These are phyloP conservation scores for Teratosphaeria epicoccoides DNA, from an alignment of 2,329 filamentous ascomycete genomes.

Conservation along the genomic window DNA sequence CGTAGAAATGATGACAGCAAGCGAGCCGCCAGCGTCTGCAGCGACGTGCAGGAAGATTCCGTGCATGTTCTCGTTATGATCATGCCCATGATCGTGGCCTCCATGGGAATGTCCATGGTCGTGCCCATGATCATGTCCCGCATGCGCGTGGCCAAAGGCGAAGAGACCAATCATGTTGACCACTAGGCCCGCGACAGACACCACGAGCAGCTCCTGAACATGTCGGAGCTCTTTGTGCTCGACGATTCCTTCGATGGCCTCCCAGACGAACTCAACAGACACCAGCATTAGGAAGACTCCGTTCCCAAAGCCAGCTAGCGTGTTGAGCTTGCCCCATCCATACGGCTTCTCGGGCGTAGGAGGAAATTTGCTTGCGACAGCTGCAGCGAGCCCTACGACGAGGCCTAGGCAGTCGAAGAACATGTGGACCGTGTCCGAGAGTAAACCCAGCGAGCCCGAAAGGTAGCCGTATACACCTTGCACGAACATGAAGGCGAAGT, in stretches of 20 bases:
- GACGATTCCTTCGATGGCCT: conserved; percentile 77
- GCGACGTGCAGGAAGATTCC: conserved; percentile 94
- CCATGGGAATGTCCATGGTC: conserved; percentile 44
- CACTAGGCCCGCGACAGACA: conserved; percentile 73
- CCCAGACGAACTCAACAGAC: conserved; percentile 90
- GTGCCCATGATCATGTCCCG: conserved; percentile 34
- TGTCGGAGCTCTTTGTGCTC: conserved; percentile 76
- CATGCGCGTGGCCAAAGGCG: conserved; percentile 57
- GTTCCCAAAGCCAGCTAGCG: conserved; percentile 89
- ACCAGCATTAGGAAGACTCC: conserved; percentile 92
- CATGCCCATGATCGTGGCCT: conserved; percentile 24
- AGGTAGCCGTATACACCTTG: conserved; percentile 90
- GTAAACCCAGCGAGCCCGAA: conserved; percentile 84
- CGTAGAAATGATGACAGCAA: conserved; percentile 88
- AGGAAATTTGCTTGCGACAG: conserved; percentile 95
- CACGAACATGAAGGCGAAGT: conserved; percentile 88
- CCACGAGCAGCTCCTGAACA: conserved; percentile 74
- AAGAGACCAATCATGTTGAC: conserved; percentile 91
- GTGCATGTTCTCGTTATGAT: conserved; percentile 84
- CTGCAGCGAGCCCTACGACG: conserved; percentile 77
- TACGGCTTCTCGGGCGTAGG: conserved; percentile 83
- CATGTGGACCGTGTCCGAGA: conserved; percentile 98
- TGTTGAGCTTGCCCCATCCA: conserved; percentile 94
- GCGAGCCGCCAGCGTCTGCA: conserved; percentile 86
- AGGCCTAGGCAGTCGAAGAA: conserved; percentile 95